Evolutionary conservation across 257 asterid genomes (phyloP), one percentile per base, ranked within the genome.

Genomic region (Scutellaria barbata): DNA sequence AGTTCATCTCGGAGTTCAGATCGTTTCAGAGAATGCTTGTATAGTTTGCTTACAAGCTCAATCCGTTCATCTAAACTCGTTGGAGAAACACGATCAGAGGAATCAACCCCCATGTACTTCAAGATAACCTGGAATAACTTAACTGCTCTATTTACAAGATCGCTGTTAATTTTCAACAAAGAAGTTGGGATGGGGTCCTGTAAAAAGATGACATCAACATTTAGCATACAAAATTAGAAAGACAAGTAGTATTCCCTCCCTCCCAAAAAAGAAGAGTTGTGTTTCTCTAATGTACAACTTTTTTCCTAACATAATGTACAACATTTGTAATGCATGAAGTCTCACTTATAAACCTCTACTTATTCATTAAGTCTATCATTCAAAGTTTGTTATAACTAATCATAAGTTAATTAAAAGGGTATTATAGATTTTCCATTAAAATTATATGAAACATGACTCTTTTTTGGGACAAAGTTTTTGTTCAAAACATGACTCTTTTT

Each of bases 1-100:
- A 95, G 95, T 69, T 95, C 99, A 70, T 95, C 99, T 14, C 99
- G 95, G 66, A 95, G 96, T 79, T 92, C 99, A 64, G 98, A 81
- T 25, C 95, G 97, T 82, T 87, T 92, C 87, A 92, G 63, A 50
- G 98, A 84, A 72, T 92, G 96, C 82, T 95, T 95, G 84, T 84
- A 95, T 30, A 95, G 85, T 84, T 90, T 95, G 76, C 91, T 82
- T 50, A 92, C 89, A 66, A 92, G 92, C 77, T 88, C 96, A 73
- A 89, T 84, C 57, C 92, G 81, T 54, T 92, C 99, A 81, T 92
- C 95, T 51, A 92, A 82, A 72, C 90, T 87, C 63, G 73, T 76
- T 20, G 81, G 85, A 69, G 79, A 51, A 53, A 69, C 79, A 72
- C 90, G 86, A 74, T 88, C 99, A 25, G 87, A 78, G 73, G 96